Evolutionary conservation across 352 stramenopile genomes (phyloP).

Genomic region (Phytophthora sojae): DNA sequence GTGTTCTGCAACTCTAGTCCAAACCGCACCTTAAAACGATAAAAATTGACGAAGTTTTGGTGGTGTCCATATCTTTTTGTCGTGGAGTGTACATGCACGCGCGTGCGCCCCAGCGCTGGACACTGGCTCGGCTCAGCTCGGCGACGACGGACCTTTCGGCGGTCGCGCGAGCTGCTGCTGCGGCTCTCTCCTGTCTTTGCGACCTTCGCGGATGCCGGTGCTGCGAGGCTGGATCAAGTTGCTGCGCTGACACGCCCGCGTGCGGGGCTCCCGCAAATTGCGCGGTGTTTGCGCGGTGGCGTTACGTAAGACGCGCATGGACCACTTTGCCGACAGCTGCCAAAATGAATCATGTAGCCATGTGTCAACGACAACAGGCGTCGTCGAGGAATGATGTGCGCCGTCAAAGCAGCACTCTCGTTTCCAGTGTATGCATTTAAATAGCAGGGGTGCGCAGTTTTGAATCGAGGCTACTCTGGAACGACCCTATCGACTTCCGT

Average conservation of each 20-base stretch:
- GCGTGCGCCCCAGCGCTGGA: background rate
- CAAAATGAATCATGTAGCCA: conserved; percentile 2
- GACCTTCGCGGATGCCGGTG: background rate
- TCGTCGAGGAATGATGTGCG: background rate
- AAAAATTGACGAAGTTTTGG: conserved; percentile 14
- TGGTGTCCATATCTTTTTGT: too few relatives aligned
- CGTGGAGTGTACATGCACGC: too few relatives aligned
- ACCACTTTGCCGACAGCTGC: background rate
- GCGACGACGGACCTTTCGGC: background rate
- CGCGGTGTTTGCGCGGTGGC: too few relatives aligned
- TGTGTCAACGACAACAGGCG: background rate
- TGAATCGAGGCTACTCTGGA: too few relatives aligned
- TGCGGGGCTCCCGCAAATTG: background rate
- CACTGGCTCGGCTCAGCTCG: background rate
- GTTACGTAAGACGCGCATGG: background rate
- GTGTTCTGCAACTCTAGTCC: too few relatives aligned
- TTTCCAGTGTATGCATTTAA: too few relatives aligned
- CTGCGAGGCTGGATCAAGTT: background rate
- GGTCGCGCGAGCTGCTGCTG: background rate
- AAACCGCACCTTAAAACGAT: too few relatives aligned
- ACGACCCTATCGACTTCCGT: background rate
- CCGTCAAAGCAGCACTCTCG: too few relatives aligned
- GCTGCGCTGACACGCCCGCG: background rate
- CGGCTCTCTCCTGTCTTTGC: background rate
- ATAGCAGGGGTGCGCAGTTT: too few relatives aligned